phyloP scores from a whole-genome alignment of 1,139 yeast species.

The Arxiozyma slooffiae region DNA sequence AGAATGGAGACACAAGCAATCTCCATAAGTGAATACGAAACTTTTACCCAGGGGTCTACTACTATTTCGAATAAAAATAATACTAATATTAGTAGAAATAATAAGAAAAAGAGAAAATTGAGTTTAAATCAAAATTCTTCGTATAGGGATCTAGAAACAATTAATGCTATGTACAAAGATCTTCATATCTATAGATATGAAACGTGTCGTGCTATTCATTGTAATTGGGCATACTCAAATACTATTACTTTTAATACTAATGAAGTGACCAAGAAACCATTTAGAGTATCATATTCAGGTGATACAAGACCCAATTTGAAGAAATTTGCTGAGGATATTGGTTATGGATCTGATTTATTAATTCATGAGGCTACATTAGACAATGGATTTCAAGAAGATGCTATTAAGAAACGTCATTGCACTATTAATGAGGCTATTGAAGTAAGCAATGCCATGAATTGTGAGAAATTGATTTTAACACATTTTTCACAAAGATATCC shows the following conservation, averaged over 20 bases:
- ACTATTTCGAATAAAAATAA: background rate
- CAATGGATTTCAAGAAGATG: constrained; percentile 71
- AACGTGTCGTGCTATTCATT: constrained; percentile 75
- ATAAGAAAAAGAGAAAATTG: constrained; percentile 22
- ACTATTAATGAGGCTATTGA: constrained; percentile 80
- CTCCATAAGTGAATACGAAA: constrained; percentile 22
- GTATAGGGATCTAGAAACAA: constrained; percentile 17
- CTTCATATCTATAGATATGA: constrained; percentile 33
- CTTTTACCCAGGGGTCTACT: constrained; percentile 1
- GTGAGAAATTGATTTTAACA: constrained; percentile 63
- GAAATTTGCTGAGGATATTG: constrained; percentile 50
- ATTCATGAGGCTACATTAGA: constrained; percentile 93
- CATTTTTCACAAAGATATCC: constrained; percentile 92
- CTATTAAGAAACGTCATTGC: constrained; percentile 74
- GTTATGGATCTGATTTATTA: constrained; percentile 59
- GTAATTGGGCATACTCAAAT: constrained; percentile 74
- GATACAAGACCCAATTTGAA: constrained; percentile 77
- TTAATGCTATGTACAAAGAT: constrained; percentile 24
- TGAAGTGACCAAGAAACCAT: constrained; percentile 29
- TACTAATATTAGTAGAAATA: constrained; percentile 15
- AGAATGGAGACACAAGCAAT: constrained; percentile 27
- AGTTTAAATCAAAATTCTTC: constrained; percentile 24
- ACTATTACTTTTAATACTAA: constrained; percentile 39
- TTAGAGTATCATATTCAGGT: constrained; percentile 82
- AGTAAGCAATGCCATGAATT: constrained; percentile 62